Evolutionary conservation across 2,329 filamentous ascomycete genomes (phyloP), one percentile per base, ranked within the genome.

Genomic region (Chaetomiaceae sp.): DNA sequence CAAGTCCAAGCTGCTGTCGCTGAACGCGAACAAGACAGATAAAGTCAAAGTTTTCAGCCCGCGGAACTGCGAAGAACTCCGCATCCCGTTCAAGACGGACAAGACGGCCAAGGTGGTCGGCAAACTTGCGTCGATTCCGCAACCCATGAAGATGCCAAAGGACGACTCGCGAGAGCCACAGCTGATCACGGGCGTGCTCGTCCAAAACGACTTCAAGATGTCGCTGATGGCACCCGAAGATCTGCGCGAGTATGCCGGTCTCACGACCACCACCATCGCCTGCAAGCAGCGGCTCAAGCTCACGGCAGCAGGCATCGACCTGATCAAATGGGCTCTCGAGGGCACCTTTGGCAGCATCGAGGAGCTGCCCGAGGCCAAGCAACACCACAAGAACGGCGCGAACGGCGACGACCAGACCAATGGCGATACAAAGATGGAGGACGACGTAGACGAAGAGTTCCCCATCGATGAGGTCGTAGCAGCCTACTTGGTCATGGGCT

Each of bases 171-270:
- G 67, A 65, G 63, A 69, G 27, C 67, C 67, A 0, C 74, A 73
- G 51, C 76, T 97, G 38, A 82, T 99, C 62, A 88, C 86, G 0
- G 94, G 94, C 25, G 94, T 99, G 0, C 78, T 99, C 14, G 91
- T 99, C 7, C 92, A 97, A 62, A 97, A 95, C 67, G 94, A 96
- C 68, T 97, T 99, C 71, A 96, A 97, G 69, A 82, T 99, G 66
- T 95, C 89, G 0, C 77, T 99, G 30, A 97, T 99, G 92, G 91
- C 91, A 0, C 91, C 94, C 0, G 94, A 97, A 63, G 94, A 99
- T 67, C 77, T 99, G 30, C 85, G 90, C 56, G 94, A 99, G 70
- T 99, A 96, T 67, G 94, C 94, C 0, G 94, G 94, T n/a, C 75
- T 99, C 27, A 96, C 90, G 2, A 97, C 94, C 0, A 97, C 94